phyloP scores from a whole-genome alignment of 805 yeast genomes.

The Millerozyma acaciae region DNA sequence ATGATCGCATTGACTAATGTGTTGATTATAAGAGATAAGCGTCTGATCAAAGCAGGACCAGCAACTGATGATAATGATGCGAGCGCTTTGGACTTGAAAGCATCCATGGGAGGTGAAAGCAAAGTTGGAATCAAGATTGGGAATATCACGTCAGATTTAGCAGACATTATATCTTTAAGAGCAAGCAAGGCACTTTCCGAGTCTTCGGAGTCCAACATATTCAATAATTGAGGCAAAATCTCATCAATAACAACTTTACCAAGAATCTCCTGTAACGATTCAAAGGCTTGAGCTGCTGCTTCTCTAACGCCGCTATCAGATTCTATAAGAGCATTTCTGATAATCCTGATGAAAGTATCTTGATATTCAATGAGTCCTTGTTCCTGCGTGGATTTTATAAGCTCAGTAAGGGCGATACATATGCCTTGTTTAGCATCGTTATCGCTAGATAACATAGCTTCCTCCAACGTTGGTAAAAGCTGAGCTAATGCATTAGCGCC shows the following conservation, averaged over 20 bases:
- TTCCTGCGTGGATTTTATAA: slow-evolving; percentile 67
- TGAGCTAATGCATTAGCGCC: slow-evolving; percentile 84
- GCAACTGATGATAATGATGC: slow-evolving; percentile 88
- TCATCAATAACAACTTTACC: slow-evolving; percentile 88
- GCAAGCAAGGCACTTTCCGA: slow-evolving; percentile 82
- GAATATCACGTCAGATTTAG: slow-evolving; percentile 86
- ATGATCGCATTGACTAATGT: slow-evolving; percentile 63
- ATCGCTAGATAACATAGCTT: slow-evolving; percentile 55
- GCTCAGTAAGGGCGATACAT: slow-evolving; percentile 86
- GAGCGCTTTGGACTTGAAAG: slow-evolving; percentile 81
- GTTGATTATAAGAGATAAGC: slow-evolving; percentile 70
- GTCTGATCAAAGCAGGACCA: slow-evolving; percentile 71
- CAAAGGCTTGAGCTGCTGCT: slow-evolving; percentile 90
- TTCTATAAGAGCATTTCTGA: slow-evolving; percentile 78
- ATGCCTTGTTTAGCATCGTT: slow-evolving; percentile 94
- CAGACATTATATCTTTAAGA: slow-evolving; percentile 85
- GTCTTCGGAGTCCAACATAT: slow-evolving; percentile 52
- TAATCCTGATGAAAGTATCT: slow-evolving; percentile 64
- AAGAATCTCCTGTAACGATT: slow-evolving; percentile 73
- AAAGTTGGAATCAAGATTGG: slow-evolving; percentile 87
- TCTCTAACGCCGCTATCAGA: slow-evolving; percentile 70
- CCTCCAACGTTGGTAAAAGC: slow-evolving; percentile 78
- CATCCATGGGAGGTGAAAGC: slow-evolving; percentile 74
- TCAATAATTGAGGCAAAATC: slow-evolving; percentile 77
- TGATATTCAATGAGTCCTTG: slow-evolving; percentile 64